A percentile compares a stretch with the other conserved stretches of the same genome.
Conservation (phyloP, 345 rosid species). For the Eucalyptus polyanthemos region DNA sequence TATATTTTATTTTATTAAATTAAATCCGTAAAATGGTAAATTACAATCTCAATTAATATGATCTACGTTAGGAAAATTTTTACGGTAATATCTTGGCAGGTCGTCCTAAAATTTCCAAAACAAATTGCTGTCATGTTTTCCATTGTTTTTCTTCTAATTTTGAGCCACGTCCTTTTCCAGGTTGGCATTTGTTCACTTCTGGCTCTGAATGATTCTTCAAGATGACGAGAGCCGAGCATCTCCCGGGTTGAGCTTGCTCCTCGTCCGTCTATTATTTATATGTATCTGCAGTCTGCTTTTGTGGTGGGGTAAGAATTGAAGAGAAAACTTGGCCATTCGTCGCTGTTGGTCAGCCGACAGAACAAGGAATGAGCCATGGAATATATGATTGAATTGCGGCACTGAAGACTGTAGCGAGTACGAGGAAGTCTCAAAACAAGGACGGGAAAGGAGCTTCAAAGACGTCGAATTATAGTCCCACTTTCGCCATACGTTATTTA, state of each 20-base stretch:
- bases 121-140: neutral
- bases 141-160: neutral
- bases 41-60: no score
- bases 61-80: accelerated
- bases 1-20: no score
- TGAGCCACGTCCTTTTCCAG: neutral
- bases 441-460: neutral
- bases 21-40: accelerated
- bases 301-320: neutral
- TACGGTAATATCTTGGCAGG: neutral
- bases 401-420: neutral
- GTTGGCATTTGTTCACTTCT: neutral
- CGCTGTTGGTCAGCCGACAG: neutral
- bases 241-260: neutral
- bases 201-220: neutral
- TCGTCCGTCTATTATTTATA: neutral
- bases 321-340: neutral
- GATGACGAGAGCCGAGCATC: neutral
- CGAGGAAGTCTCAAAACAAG: neutral
- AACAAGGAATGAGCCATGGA: neutral
- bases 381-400: neutral
- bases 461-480: neutral
- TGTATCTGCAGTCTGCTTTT: neutral
- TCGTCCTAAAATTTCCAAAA: neutral
- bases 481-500: neutral